A percentile compares a stretch with the other conserved stretches of the same genome.
phyloP scores from a whole-genome alignment of 257 asterid genomes.

The Prunella vulgaris region DNA sequence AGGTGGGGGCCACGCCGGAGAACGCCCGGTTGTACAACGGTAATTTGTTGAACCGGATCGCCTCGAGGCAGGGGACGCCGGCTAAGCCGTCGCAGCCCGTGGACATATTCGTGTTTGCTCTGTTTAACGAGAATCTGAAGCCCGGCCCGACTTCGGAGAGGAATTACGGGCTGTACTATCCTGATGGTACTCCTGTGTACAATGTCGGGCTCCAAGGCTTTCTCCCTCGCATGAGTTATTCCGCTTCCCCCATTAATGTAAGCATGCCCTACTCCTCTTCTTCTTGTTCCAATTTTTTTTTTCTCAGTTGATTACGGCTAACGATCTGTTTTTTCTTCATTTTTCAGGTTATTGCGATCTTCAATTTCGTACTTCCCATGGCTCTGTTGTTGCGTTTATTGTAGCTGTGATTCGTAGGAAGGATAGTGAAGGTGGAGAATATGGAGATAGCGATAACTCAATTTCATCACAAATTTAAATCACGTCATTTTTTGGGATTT shows the following conservation, averaged over 20 bases:
- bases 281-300: too few relatives aligned
- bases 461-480: conserved; percentile 6
- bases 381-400: conserved; percentile 27
- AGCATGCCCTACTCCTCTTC: too few relatives aligned
- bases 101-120: conserved; percentile 78
- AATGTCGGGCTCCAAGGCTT: conserved; percentile 54
- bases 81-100: conserved; percentile 56
- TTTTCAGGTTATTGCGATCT: conserved; percentile 37
- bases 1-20: conserved; percentile 70
- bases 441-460: not conserved
- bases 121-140: conserved; percentile 81
- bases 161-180: conserved; percentile 81
- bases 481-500: conserved; percentile 2
- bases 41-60: conserved; percentile 51
- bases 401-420: conserved; percentile 18
- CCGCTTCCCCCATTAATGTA: conserved; percentile 46
- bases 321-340: not conserved
- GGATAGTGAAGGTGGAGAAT: not conserved
- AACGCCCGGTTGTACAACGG: conserved; percentile 69
- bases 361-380: conserved; percentile 17
- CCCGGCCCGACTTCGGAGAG: conserved; percentile 92
- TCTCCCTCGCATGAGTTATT: conserved; percentile 64
- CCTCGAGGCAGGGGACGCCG: conserved; percentile 73
- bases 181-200: conserved; percentile 80
- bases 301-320: too few relatives aligned